Evolutionary conservation across 805 yeast genomes (phyloP), one percentile per base, ranked within the genome.

Genomic region (Candida anglica): DNA sequence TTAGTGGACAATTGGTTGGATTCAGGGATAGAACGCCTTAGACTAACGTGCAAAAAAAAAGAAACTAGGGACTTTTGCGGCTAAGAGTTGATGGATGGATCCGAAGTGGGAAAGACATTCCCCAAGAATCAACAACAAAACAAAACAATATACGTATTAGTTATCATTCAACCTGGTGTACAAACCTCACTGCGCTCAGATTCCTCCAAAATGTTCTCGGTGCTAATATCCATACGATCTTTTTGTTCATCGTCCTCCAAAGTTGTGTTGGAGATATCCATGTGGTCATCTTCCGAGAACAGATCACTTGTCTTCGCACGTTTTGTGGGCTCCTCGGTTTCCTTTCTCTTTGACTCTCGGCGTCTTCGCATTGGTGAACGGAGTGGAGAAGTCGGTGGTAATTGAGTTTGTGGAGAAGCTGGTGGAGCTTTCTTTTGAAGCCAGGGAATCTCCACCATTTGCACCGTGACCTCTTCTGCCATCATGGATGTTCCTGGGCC

Each of bases 201-300:
- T 20, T 20, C 19, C 16, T 27, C 30, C 17, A 27, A 13, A 20
- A 32, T 15, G 25, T 23, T 23, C 15, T 33, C 36, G n/a, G 35
- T 14, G 24, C 40, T 28, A 11, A 33, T 33, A 28, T 39, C 43
- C 40, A 35, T 33, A 24, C 17, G 15, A n/a, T 34, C 39, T 13
- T 27, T 39, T 15, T 20, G n/a, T 15, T 39, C 36, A 4, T 19
- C 26, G 19, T 21, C 39, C 16, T 37, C 34, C 5, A 33, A 19
- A 9, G 34, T 30, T 11, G 33, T 17, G 18, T 15, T 32, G 10
- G 41, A 39, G 13, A 36, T 35, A 25, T 42, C 47, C 42, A 40
- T 38, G 15, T 24, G 26, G 20, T 40, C 44, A n/a, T 39, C 40
- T 17, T 30, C 34, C 14, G 27, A 8, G 16, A 29, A 15, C 9